Conservation (phyloP, 2,329 filamentous ascomycete species). For the Sarocladium kiliense region DNA sequence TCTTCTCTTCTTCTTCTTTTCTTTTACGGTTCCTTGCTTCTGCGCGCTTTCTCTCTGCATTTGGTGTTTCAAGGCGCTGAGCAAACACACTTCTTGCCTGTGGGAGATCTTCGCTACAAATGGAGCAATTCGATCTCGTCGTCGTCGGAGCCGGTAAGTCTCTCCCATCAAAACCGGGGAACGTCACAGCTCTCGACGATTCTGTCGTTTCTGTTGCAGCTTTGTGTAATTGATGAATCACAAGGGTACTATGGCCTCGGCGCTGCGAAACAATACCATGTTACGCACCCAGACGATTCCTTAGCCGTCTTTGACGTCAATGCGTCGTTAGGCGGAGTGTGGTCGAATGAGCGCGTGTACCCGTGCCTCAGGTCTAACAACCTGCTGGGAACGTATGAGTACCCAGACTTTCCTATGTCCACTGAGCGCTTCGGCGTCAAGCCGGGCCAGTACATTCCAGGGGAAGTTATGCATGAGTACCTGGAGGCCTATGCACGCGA, state of each 20-base stretch:
- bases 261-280: conserved; percentile 45
- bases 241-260: conserved; percentile 48
- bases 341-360: conserved; percentile 54
- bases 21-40: too few species aligned
- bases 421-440: conserved; percentile 35
- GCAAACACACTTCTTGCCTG: too few species aligned
- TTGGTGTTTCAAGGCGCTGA: too few species aligned
- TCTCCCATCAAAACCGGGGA: too few species aligned
- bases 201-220: background rate
- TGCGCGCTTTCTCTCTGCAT: too few species aligned
- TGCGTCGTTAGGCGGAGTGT: conserved; percentile 52
- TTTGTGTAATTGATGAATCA: too few species aligned
- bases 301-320: conserved; percentile 46
- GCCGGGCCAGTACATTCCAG: conserved; percentile 29
- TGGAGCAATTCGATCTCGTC: too few species aligned
- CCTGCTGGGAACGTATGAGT: conserved; percentile 57
- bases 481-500: conserved; percentile 31
- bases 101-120: too few species aligned
- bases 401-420: conserved; percentile 57
- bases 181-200: too few species aligned
- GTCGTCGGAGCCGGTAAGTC: too few species aligned
- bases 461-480: conserved; percentile 28
- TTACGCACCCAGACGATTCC: conserved; percentile 40
- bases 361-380: conserved; percentile 61
- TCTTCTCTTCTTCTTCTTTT: too few species aligned